phyloP scores from a whole-genome alignment of 2,329 filamentous ascomycete genomes.

The Penicillium sp. region DNA sequence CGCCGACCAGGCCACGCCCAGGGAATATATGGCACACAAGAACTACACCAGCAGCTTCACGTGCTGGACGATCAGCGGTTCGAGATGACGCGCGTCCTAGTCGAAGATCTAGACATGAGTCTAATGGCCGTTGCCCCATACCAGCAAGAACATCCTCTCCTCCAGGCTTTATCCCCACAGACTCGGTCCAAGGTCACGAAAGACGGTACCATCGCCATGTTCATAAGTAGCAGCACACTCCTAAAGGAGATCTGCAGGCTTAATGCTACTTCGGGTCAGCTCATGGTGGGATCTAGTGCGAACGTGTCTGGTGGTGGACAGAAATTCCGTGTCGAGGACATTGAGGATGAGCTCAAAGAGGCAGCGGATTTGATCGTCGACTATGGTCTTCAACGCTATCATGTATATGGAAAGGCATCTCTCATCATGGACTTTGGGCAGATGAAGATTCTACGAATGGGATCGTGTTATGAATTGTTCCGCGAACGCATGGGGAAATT shows the following conservation, averaged over 20 bases:
- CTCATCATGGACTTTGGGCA: conserved; percentile 9
- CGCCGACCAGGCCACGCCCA: conserved; percentile 20
- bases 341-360: conserved; percentile 13
- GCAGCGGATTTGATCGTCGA: conserved; percentile 16
- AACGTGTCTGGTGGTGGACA: conserved; percentile 19
- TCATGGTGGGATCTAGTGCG: conserved; percentile 18
- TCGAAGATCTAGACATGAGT: conserved; percentile 17
- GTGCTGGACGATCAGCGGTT: conserved; percentile 8
- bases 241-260: conserved; percentile 10
- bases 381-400: conserved; percentile 12
- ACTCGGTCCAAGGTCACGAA: conserved; percentile 8
- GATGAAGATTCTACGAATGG: conserved; percentile 10
- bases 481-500: not conserved
- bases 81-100: conserved; percentile 18
- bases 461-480: not conserved
- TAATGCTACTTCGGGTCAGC: not conserved
- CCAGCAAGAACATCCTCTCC: not conserved
- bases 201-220: conserved; percentile 7
- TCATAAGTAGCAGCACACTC: not conserved
- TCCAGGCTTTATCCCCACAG: not conserved
- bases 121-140: conserved; percentile 11
- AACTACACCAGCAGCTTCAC: conserved; percentile 21
- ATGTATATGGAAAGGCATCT: conserved; percentile 5
- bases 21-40: conserved; percentile 24
- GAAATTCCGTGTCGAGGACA: conserved; percentile 18